These are phyloP conservation scores for Hyphopichia pseudoburtonii DNA, from an alignment of 1,139 yeast genomes.

Conservation along the genomic window DNA sequence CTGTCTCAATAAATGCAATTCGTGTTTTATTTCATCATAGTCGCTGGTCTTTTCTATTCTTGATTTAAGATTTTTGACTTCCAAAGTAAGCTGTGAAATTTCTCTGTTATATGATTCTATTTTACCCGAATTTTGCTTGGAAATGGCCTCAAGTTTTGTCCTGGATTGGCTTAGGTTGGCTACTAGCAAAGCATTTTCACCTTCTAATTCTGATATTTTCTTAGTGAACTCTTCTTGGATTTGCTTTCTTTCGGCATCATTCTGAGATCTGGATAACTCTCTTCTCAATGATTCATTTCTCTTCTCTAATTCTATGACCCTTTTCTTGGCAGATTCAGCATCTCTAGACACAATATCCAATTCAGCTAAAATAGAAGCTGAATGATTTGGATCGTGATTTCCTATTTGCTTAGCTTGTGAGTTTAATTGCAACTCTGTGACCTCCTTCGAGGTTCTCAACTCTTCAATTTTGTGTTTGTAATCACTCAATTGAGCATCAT, in stretches of 20 bases:
- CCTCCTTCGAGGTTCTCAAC: constrained; percentile 55
- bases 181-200: constrained; percentile 62
- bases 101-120: constrained; percentile 46
- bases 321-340: constrained; percentile 67
- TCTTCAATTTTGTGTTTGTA: constrained; percentile 55
- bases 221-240: constrained; percentile 35
- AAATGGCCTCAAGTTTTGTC: constrained; percentile 27
- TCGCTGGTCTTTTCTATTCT: constrained; percentile 51
- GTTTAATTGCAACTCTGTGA: constrained; percentile 48
- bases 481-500: constrained; percentile 41
- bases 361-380: constrained; percentile 45
- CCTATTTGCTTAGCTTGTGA: constrained; percentile 32
- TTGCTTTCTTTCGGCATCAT: constrained; percentile 37
- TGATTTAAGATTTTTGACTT: constrained; percentile 49
- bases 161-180: constrained; percentile 62
- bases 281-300: constrained; percentile 74
- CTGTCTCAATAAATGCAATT: constrained; percentile 67
- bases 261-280: constrained; percentile 55
- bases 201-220: constrained; percentile 57
- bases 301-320: constrained; percentile 70
- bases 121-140: constrained; percentile 33
- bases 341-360: constrained; percentile 71
- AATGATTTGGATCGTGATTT: constrained; percentile 12
- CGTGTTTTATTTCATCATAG: constrained; percentile 78
- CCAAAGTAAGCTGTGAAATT: constrained; percentile 45